A percentile compares a stretch with the other conserved stretches of the same genome.
Evolutionary conservation across 192 early-diverging fungal genomes (phyloP).

Genomic region (Coemansia furcata): DNA sequence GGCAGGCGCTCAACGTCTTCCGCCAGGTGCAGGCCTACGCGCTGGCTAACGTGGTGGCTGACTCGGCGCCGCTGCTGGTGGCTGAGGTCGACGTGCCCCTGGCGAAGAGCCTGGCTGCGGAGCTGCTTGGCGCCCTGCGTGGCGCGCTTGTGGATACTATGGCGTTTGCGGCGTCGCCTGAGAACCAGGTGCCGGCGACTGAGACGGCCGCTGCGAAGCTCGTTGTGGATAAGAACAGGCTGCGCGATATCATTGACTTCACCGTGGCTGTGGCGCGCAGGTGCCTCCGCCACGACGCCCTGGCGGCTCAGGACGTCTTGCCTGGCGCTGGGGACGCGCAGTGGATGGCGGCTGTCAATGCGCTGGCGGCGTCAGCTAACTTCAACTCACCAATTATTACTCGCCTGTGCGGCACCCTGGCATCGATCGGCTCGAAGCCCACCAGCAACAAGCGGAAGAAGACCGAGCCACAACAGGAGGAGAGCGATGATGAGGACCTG

Average conservation of each 20-base stretch:
- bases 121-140: slow-evolving; percentile 17
- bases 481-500: not conserved
- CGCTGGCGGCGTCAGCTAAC: slow-evolving; percentile 12
- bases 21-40: slow-evolving; percentile 63
- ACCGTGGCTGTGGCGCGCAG: slow-evolving; percentile 13
- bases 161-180: slow-evolving; percentile 15
- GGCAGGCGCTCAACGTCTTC: slow-evolving; percentile 59
- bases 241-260: slow-evolving; percentile 36
- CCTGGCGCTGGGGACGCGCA: not conserved
- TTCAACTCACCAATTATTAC: slow-evolving; percentile 20
- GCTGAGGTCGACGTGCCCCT: not conserved
- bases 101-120: not conserved
- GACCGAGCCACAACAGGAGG: slow-evolving; percentile 1
- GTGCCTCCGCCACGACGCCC: slow-evolving; percentile 6
- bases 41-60: slow-evolving; percentile 19
- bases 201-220: slow-evolving; percentile 6
- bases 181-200: slow-evolving; percentile 17
- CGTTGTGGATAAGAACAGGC: slow-evolving; percentile 18
- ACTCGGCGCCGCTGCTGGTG: slow-evolving; percentile 2
- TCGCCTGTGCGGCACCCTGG: slow-evolving; percentile 2
- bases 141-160: slow-evolving; percentile 22
- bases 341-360: slow-evolving; percentile 24
- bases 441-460: slow-evolving; percentile 1
- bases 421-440: not conserved
- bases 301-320: slow-evolving; percentile 12